Percentiles rank a stretch among this genome's conserved stretches.
phyloP scores from a whole-genome alignment of 768 basidiomycete species.

The Xanthoconium stramineum region DNA sequence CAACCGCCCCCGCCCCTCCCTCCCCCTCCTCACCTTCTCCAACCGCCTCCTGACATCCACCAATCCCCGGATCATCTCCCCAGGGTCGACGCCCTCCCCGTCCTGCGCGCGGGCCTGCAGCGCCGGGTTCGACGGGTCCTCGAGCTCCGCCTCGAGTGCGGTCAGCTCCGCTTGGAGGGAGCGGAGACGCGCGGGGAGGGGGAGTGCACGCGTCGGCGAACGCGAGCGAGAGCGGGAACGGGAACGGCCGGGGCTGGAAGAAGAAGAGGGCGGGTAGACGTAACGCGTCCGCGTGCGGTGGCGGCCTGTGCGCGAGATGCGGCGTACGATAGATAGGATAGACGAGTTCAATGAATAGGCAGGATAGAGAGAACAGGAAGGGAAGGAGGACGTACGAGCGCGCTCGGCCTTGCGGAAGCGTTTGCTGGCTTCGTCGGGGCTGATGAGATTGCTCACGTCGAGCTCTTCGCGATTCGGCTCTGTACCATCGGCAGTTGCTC shows the following conservation, averaged over 20 bases:
- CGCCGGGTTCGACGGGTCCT: constrained; percentile 73
- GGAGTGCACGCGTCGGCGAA: constrained; percentile 32
- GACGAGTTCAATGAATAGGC: no score
- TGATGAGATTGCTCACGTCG: constrained; percentile 62
- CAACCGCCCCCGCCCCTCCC: constrained; percentile 63
- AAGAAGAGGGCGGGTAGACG: constrained; percentile 55
- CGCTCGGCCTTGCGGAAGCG: constrained; percentile 72
- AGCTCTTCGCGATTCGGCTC: constrained; percentile 57
- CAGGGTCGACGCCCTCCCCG: constrained; percentile 59
- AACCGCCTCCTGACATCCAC: constrained; percentile 71
- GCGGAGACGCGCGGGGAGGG: constrained; percentile 59
- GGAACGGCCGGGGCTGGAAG: constrained; percentile 25
- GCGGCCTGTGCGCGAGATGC: constrained; percentile 34
- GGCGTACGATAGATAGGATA: no score
- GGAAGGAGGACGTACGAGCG: constrained; percentile 41
- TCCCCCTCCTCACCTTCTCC: constrained; percentile 61
- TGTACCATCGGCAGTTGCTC: constrained; percentile 34
- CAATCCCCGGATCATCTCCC: constrained; percentile 71
- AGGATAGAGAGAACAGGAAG: no score
- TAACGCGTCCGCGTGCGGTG: constrained; percentile 59
- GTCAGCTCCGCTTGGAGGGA: constrained; percentile 73
- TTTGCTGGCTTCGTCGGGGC: constrained; percentile 63
- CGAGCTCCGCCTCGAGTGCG: constrained; percentile 78
- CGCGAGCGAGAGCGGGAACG: constrained; percentile 37
- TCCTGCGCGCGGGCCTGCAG: constrained; percentile 53